These are phyloP conservation scores for Kregervanrija fluxuum DNA, from an alignment of 805 yeast genomes.

Conservation along the genomic window DNA sequence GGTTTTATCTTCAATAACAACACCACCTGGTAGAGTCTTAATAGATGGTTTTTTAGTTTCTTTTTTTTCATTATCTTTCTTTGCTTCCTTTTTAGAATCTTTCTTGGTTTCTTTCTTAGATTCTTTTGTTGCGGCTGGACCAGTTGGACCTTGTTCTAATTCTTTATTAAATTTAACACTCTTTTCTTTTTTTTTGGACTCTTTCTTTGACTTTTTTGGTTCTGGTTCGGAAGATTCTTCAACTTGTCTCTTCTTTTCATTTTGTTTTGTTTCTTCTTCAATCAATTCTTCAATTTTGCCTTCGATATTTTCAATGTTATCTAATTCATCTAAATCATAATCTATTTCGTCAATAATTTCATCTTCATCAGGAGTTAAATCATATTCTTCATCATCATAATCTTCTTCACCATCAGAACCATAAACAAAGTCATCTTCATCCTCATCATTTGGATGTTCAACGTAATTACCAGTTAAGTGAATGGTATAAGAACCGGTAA, in stretches of 20 bases:
- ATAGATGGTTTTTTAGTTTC: slow-evolving; percentile 52
- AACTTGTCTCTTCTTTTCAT: slow-evolving; percentile 26
- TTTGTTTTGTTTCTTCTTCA: slow-evolving; percentile 48
- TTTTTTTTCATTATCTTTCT: slow-evolving; percentile 17
- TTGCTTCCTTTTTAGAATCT: slow-evolving; percentile 16
- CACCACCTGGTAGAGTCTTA: slow-evolving; percentile 87
- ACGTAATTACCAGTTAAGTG: slow-evolving; percentile 93
- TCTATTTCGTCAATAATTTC: slow-evolving; percentile 47
- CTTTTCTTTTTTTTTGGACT: slow-evolving; percentile 42
- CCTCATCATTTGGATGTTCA: slow-evolving; percentile 87
- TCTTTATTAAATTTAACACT: slow-evolving; percentile 85
- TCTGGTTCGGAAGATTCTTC: slow-evolving; percentile 25
- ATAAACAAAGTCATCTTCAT: slow-evolving; percentile 43
- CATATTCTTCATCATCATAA: slow-evolving; percentile 50
- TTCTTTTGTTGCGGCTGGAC: slow-evolving; percentile 14
- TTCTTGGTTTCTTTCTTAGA: slow-evolving; percentile 22
- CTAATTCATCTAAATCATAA: slow-evolving; percentile 54
- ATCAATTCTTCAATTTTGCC: slow-evolving; percentile 68
- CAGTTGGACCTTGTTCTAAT: slow-evolving; percentile 90
- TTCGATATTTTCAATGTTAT: slow-evolving; percentile 64
- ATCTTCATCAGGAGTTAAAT: slow-evolving; percentile 72
- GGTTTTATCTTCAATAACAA: slow-evolving; percentile 86
- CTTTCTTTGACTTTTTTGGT: slow-evolving; percentile 28
- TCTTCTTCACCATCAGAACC: slow-evolving; percentile 42
- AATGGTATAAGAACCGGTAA: slow-evolving; percentile 90